Percentiles rank a stretch among this genome's conserved stretches.
phyloP scores from a whole-genome alignment of 306 rosid genomes.

The Bauhinia variegata region DNA sequence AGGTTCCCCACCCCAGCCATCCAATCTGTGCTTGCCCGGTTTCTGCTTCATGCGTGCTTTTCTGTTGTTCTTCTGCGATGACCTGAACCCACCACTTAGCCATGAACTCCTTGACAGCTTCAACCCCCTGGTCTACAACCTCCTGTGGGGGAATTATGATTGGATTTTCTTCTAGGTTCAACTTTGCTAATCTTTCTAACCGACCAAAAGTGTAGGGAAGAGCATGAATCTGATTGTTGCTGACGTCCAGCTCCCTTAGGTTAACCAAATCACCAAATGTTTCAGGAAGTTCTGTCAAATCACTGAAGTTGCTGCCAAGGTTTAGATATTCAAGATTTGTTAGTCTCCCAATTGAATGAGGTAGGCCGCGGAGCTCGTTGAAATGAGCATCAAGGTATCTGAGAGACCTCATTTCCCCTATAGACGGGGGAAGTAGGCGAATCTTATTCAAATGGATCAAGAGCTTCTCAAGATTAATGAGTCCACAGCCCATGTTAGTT shows the following conservation, averaged over 20 bases:
- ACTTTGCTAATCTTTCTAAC: conserved; percentile 52
- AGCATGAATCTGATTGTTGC: conserved; percentile 59
- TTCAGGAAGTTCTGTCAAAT: conserved; percentile 56
- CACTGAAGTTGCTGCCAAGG: conserved; percentile 55
- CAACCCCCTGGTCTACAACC: conserved; percentile 52
- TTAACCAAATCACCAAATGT: conserved; percentile 50
- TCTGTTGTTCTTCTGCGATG: conserved; percentile 43
- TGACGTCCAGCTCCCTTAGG: conserved; percentile 52
- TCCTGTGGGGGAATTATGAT: conserved; percentile 46
- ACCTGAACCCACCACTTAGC: conserved; percentile 42
- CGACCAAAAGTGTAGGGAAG: conserved; percentile 49
- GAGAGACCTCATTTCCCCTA: conserved; percentile 61
- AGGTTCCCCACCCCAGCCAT: conserved; percentile 56
- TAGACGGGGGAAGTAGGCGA: conserved; percentile 51
- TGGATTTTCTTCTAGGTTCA: conserved; percentile 59
- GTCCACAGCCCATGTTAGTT: conserved; percentile 51
- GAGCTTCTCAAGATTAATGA: conserved; percentile 51
- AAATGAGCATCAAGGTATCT: conserved; percentile 60
- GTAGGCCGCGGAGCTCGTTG: conserved; percentile 60
- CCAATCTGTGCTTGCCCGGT: conserved; percentile 46
- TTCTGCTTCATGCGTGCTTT: conserved; percentile 36
- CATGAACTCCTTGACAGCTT: conserved; percentile 57
- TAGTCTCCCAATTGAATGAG: conserved; percentile 50
- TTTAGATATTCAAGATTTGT: conserved; percentile 56
- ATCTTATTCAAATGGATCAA: conserved; percentile 50